Evolutionary conservation across 305 asterid genomes (phyloP).

Genomic region (Striga hermonthica): DNA sequence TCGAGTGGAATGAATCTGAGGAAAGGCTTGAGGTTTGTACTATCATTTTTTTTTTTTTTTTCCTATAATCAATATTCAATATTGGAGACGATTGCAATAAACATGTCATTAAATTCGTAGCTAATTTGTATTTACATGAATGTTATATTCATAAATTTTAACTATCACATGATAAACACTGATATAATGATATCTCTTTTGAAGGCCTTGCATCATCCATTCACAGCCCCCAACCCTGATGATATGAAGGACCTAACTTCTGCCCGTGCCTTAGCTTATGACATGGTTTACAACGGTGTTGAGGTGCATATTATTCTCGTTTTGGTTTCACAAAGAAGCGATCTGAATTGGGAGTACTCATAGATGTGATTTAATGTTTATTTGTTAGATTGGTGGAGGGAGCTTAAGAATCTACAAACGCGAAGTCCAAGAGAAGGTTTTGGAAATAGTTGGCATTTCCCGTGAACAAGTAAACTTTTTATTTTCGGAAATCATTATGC

Average conservation of each 20-base stretch:
- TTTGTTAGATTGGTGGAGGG: constrained; percentile 87
- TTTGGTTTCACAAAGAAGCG: constrained; percentile 20
- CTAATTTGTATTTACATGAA: background rate
- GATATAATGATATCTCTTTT: constrained; percentile 23
- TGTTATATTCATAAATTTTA: background rate
- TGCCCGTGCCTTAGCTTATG: constrained; percentile 98
- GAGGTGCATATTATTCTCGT: constrained; percentile 50
- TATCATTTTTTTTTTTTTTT: constrained; percentile 7
- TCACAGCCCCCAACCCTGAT: constrained; percentile 96
- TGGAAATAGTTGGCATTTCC: constrained; percentile 81
- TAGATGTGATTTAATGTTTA: constrained; percentile 23
- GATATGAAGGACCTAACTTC: constrained; percentile 76
- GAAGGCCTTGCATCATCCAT: constrained; percentile 97
- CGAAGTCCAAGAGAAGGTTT: constrained; percentile 86
- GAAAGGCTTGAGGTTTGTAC: constrained; percentile 85
- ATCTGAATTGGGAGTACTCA: constrained; percentile 2
- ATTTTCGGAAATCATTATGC: too few species aligned
- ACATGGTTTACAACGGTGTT: constrained; percentile 96
- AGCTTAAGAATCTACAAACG: constrained; percentile 95
- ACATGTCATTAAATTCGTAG: background rate
- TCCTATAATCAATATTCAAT: too few species aligned
- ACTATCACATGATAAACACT: too few species aligned
- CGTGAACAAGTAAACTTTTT: constrained; percentile 52
- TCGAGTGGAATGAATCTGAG: constrained; percentile 90
- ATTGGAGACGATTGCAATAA: too few species aligned